Base-by-base conservation (phyloP, 768 basidiomycete species). In the Lactifluus pinguis region DNA sequence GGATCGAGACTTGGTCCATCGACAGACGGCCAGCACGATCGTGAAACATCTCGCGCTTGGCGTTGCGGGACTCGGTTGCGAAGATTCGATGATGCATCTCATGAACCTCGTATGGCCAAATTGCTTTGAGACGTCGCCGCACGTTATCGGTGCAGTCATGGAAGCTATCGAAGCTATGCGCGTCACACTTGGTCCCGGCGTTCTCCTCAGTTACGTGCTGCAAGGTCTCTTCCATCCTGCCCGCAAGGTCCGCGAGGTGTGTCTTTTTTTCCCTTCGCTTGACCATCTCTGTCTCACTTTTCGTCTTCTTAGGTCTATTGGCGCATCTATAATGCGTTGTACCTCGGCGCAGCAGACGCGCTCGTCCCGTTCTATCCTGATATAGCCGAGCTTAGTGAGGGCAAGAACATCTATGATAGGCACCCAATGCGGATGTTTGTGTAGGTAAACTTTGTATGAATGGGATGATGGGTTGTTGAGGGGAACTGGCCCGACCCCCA, bases 81-180 rank as follows among this genome's bases (percentile, higher is more conserved):
- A 99, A 75, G 97, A 99, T 74, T 95, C 95, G 13, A 91, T 98
- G 84, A 81, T 93, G 55, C 97, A 99, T 70, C 75, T 98, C 52
- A 92, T 98, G 87, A 99, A 99, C 72, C 83, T 99, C 30, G 90
- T 98, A 14, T 98, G 95, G 95, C 97, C 97, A 1, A 98, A 98
- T 71, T 95, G 94, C 73, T 98, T 98, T 72, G 95, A 98, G 77
- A 95, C 95, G 1, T 92, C 89, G 14, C 97, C 97, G 6, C 97
- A 99, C 75, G 95, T 99, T 62, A 98, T 98, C 64, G 93, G 92
- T 36, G 92, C 94, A 6, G 92, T 98, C 47, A 95, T 98, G 92
- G 97, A 98, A 52, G 97, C 97, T 0, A 81, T 99, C 68, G 97
- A 98, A 74, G 91, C 92, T 1, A 98, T 98, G 94, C 82, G 95